These are phyloP conservation scores for Geotrichum restrictum DNA, from an alignment of 1,139 yeast species.

Conservation along the genomic window DNA sequence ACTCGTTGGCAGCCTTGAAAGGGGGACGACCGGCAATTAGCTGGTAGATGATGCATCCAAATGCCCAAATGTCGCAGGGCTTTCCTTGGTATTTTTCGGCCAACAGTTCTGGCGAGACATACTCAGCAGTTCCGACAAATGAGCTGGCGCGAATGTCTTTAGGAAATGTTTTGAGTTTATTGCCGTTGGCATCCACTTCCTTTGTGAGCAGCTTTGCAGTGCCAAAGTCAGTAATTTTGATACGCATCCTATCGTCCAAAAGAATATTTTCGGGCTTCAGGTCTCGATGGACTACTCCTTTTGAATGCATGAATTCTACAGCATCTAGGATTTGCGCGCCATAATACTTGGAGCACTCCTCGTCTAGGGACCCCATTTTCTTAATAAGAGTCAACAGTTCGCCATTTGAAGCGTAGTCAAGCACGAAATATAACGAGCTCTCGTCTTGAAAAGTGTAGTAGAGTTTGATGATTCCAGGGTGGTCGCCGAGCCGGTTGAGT, in stretches of 20 bases:
- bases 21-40: constrained; percentile 95
- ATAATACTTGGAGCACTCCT: constrained; percentile 68
- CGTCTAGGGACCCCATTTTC: constrained; percentile 68
- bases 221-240: constrained; percentile 96
- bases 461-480: constrained; percentile 81
- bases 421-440: constrained; percentile 79
- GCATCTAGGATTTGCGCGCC: constrained; percentile 83
- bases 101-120: constrained; percentile 88
- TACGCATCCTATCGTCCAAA: constrained; percentile 71
- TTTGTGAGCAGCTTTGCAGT: constrained; percentile 79
- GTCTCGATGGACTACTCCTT: constrained; percentile 90
- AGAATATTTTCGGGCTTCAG: constrained; percentile 86
- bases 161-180: constrained; percentile 35
- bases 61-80: constrained; percentile 92
- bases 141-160: constrained; percentile 69
- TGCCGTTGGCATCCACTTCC: constrained; percentile 40
- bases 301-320: constrained; percentile 70
- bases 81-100: constrained; percentile 81
- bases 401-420: constrained; percentile 91
- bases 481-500: constrained; percentile 74
- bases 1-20: constrained; percentile 93
- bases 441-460: constrained; percentile 94
- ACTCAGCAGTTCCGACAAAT: constrained; percentile 82
- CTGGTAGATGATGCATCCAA: constrained; percentile 90
- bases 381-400: constrained; percentile 79